Conservation (phyloP, 2,329 filamentous ascomycete species). For the Sporothrix humicola region DNA sequence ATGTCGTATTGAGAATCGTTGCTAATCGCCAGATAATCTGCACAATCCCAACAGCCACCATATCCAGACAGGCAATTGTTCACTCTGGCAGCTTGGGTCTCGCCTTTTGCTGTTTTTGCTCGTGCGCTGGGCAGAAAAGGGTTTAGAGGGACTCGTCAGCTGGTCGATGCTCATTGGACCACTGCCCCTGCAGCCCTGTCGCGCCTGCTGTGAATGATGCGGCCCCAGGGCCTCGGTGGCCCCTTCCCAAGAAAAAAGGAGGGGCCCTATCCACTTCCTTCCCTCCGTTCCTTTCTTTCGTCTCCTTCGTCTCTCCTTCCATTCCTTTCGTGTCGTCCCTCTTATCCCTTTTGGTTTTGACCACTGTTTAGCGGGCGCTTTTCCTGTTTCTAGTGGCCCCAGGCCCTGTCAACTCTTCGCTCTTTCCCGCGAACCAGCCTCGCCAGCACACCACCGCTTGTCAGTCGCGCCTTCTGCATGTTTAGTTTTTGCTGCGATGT, state of each 20-base stretch:
- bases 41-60: neutral
- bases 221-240: neutral
- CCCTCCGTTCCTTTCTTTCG: neutral
- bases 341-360: constrained; percentile 3
- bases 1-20: constrained; percentile 3
- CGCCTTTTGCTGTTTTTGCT: neutral
- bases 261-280: neutral
- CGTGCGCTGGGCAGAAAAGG: constrained; percentile 31
- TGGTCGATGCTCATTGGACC: constrained; percentile 42
- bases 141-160: constrained; percentile 47
- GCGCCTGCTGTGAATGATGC: constrained; percentile 22
- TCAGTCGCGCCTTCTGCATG: neutral
- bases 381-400: constrained; percentile 10
- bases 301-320: neutral
- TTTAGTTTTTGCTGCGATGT: neutral
- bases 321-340: neutral
- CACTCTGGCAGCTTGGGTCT: neutral
- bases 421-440: neutral
- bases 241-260: neutral
- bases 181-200: constrained; percentile 28
- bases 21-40: neutral
- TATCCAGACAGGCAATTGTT: constrained; percentile 6
- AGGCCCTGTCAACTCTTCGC: neutral
- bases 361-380: constrained; percentile 1
- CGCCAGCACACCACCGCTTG: neutral